Percentiles rank a stretch among this genome's conserved stretches.
phyloP scores from a whole-genome alignment of 2,329 filamentous ascomycete genomes.

The Arthroderma sp. region DNA sequence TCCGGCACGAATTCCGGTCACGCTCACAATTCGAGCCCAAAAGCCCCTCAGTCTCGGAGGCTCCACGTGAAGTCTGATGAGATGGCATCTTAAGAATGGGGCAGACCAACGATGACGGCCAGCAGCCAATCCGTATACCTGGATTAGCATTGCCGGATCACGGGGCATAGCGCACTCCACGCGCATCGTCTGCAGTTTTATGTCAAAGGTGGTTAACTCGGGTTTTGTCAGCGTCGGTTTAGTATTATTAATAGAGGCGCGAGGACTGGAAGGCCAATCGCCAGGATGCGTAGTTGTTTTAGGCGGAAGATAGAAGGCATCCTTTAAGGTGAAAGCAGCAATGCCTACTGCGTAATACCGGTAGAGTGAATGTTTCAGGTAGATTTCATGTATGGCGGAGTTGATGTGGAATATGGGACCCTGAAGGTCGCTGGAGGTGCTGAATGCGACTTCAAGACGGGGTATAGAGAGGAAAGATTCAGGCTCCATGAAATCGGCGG shows the following conservation, averaged over 20 bases:
- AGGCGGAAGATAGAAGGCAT: slow-evolving; percentile 40
- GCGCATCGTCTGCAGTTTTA: slow-evolving; percentile 70
- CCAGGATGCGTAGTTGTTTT: background rate
- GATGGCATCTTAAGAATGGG: slow-evolving; percentile 63
- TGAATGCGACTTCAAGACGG: slow-evolving; percentile 73
- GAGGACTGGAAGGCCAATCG: background rate
- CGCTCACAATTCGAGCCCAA: slow-evolving; percentile 75
- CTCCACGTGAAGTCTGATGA: slow-evolving; percentile 76
- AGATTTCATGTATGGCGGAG: slow-evolving; percentile 63
- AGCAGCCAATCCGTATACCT: slow-evolving; percentile 68
- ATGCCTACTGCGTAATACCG: slow-evolving; percentile 83
- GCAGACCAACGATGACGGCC: slow-evolving; percentile 78
- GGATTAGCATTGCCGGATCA: slow-evolving; percentile 84
- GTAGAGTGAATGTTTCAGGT: slow-evolving; percentile 82
- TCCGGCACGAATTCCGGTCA: slow-evolving; percentile 70
- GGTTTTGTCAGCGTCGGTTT: slow-evolving; percentile 15
- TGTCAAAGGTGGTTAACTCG: slow-evolving; percentile 69
- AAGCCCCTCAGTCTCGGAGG: slow-evolving; percentile 68
- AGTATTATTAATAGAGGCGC: background rate
- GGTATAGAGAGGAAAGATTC: slow-evolving; percentile 81
- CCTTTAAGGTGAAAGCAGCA: slow-evolving; percentile 60
- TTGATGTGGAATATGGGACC: slow-evolving; percentile 82
- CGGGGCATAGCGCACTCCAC: slow-evolving; percentile 78
- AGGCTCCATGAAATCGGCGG: slow-evolving; percentile 65
- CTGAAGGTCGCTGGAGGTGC: slow-evolving; percentile 71